Conservation (phyloP, 345 rosid genomes). For the Pseudoturritis turrita region DNA sequence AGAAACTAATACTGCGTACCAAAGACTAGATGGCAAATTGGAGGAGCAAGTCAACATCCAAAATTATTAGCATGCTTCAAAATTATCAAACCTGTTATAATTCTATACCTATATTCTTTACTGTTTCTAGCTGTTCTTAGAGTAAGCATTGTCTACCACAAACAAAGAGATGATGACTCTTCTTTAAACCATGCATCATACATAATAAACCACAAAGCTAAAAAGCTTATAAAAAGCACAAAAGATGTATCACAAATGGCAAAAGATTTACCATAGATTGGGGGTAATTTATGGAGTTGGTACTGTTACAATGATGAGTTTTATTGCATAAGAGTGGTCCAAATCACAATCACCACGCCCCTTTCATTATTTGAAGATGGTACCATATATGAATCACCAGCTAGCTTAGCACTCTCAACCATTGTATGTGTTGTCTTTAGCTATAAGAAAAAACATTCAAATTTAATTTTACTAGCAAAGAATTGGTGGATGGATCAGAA, state of each 20-base stretch:
- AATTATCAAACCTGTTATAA: slow-evolving; percentile 27
- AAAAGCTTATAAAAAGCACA: background rate
- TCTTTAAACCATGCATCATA: background rate
- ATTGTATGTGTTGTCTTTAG: too few species aligned
- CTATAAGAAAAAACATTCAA: too few species aligned
- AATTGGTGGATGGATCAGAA: too few species aligned
- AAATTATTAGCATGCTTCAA: slow-evolving; percentile 35
- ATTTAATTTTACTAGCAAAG: too few species aligned
- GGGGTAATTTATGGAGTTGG: background rate
- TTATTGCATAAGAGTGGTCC: slow-evolving; percentile 34
- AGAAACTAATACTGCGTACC: background rate
- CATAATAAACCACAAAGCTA: background rate
- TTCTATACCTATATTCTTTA: slow-evolving; percentile 14
- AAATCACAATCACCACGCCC: slow-evolving; percentile 17
- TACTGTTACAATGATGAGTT: slow-evolving; percentile 14
- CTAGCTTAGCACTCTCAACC: background rate
- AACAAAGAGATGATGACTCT: slow-evolving; percentile 8
- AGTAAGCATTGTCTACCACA: slow-evolving; percentile 14
- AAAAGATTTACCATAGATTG: background rate
- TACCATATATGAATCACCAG: slow-evolving; percentile 1
- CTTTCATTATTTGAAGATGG: slow-evolving; percentile 12
- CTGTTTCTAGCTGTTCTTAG: slow-evolving; percentile 7
- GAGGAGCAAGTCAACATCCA: slow-evolving; percentile 40
- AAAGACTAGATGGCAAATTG: slow-evolving; percentile 15
- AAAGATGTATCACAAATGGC: slow-evolving; percentile 11